Percentiles rank a stretch among this genome's conserved stretches.
phyloP scores from a whole-genome alignment of 164 flowering plant genomes.

The Houttuynia cordata region DNA sequence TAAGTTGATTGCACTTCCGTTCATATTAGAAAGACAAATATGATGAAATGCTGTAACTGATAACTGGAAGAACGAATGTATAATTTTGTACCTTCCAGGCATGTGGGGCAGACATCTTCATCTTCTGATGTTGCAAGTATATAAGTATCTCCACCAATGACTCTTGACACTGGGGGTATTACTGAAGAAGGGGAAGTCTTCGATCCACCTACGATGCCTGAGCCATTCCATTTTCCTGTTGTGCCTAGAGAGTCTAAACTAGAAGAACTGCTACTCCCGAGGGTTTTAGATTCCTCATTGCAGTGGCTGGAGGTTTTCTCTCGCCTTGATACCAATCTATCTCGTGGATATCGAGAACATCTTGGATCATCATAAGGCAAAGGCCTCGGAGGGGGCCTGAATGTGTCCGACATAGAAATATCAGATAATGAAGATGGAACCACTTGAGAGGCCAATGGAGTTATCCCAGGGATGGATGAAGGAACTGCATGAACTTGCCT shows the following conservation, averaged over 20 bases:
- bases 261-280: slow-evolving; percentile 33
- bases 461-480: slow-evolving; percentile 48
- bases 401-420: slow-evolving; percentile 53
- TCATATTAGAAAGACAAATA: background rate
- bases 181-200: slow-evolving; percentile 39
- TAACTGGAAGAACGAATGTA: background rate
- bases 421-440: slow-evolving; percentile 34
- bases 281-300: slow-evolving; percentile 73
- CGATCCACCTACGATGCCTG: slow-evolving; percentile 41
- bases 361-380: slow-evolving; percentile 91
- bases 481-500: slow-evolving; percentile 50
- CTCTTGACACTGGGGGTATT: too few species aligned
- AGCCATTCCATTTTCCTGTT: slow-evolving; percentile 52
- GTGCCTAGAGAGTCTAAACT: slow-evolving; percentile 29
- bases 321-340: slow-evolving; percentile 57
- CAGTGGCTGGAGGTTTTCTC: slow-evolving; percentile 89
- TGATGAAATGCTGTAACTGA: too few species aligned
- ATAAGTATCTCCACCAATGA: slow-evolving; percentile 28
- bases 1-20: background rate
- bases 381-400: slow-evolving; percentile 86
- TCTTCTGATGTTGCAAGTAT: slow-evolving; percentile 69
- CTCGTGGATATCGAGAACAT: slow-evolving; percentile 48
- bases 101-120: slow-evolving; percentile 97
- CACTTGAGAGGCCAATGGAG: slow-evolving; percentile 38
- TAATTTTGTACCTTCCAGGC: slow-evolving; percentile 73